Conservation (phyloP, 352 stramenopile species). For the Phytopythium boreale region DNA sequence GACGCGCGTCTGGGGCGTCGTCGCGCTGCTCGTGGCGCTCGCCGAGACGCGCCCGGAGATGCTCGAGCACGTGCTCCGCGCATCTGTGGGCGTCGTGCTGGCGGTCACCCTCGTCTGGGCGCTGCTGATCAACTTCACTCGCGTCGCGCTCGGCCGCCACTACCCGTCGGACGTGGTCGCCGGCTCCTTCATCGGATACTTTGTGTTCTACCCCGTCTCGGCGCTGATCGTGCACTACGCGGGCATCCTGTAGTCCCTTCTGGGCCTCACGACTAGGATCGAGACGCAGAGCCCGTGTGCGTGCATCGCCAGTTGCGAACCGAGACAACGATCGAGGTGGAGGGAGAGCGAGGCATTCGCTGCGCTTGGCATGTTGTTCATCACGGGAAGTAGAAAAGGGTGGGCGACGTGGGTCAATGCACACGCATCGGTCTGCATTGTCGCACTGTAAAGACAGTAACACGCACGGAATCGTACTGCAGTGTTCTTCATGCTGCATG, state of each 20-base stretch:
- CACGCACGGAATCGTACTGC: too few species aligned
- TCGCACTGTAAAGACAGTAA: too few species aligned
- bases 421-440: too few species aligned
- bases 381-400: too few species aligned
- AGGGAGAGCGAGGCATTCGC: too few species aligned
- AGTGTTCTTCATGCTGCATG: too few species aligned
- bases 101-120: conserved; percentile 49
- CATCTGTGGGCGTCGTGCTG: conserved; percentile 33
- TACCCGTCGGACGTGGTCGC: conserved; percentile 78
- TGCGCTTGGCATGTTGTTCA: too few species aligned
- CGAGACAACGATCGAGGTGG: too few species aligned
- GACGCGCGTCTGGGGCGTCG: conserved; percentile 69
- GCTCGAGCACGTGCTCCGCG: conserved; percentile 49
- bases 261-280: not conserved
- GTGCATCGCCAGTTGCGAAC: too few species aligned
- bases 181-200: conserved; percentile 56
- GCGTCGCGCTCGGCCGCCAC: conserved; percentile 78
- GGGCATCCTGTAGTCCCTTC: conserved; percentile 17
- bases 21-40: conserved; percentile 61
- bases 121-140: conserved; percentile 70
- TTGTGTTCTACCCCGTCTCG: conserved; percentile 59
- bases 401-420: too few species aligned
- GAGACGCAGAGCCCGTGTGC: too few species aligned
- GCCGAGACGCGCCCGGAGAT: conserved; percentile 42
- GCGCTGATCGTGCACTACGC: conserved; percentile 28